Base-by-base conservation (phyloP, 345 rosid genomes). In the Mallotus nudiflorus region DNA sequence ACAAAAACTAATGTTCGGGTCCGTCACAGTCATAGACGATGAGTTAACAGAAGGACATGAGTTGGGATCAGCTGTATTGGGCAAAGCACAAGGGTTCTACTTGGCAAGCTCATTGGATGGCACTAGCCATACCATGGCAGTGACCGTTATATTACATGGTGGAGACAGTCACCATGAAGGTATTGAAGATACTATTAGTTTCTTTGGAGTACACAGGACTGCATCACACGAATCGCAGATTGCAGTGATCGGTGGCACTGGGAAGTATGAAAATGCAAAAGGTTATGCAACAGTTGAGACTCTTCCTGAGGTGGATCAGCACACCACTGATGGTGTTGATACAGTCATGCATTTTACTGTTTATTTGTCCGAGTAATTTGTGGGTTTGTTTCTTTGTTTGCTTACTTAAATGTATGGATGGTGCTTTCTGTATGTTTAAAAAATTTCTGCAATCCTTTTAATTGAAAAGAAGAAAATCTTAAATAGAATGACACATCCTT, bases 31-130 rank as follows among this genome's bases (percentile, higher is more conserved):
- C 45, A 77, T 92, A 15, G 99, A 90, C 31, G 90, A 95, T 40
- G 85, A 95, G 72, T 72, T 95, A 65, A 92, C 97, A 0, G 98
- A 89, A 78, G 91, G 89, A 31, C 92, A 89, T 15, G 97, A 90
- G 81, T 73, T 89, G 45, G 97, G 92, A 0, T 92, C 96, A 8
- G 85, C 86, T 0, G 88, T 90, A 65, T 49, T 92, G 25, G 94
- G 98, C 1, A 84, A 59, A 68, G 93, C 99, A 16, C 96, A 92
- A 62, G 99, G 99, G 33, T 92, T 95, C 71, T 90, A 90, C 84
- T 48, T 95, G 73, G 93, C 98, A 0, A 90, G 98, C 82, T 95
- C 97, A 0, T 18, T 89, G 77, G 98, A 95, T 9, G 97, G 96
- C 1, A 86, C 90, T 14, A 92, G 98, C n/a, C 99, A 92, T 49